Percentiles rank a stretch among this genome's conserved stretches.
phyloP scores from a whole-genome alignment of 495 filamentous ascomycete species.

The Neurospora discreta region DNA sequence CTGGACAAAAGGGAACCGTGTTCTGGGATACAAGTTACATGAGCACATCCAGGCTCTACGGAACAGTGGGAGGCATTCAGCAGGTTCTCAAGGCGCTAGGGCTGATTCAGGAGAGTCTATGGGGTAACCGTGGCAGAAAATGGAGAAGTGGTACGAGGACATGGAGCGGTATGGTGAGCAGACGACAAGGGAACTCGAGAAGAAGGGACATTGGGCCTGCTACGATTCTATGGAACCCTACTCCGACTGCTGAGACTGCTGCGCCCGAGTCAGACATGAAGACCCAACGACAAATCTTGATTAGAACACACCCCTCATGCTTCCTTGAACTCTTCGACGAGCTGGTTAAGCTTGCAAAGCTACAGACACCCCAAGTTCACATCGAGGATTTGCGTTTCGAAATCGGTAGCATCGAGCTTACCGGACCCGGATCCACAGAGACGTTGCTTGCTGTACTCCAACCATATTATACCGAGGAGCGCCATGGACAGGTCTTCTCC shows the following conservation, averaged over 20 bases:
- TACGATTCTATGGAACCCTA: constrained; percentile 57
- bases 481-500: constrained; percentile 47
- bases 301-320: constrained; percentile 78
- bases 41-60: constrained; percentile 72
- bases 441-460: constrained; percentile 61
- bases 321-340: constrained; percentile 79
- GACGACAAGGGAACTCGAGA: constrained; percentile 41
- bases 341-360: constrained; percentile 56
- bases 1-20: constrained; percentile 42
- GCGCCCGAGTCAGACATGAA: constrained; percentile 15
- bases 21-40: constrained; percentile 97
- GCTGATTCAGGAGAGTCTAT: constrained; percentile 45
- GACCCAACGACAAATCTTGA: constrained; percentile 47
- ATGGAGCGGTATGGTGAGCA: constrained; percentile 55
- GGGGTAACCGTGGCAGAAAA: constrained; percentile 52
- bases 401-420: constrained; percentile 85
- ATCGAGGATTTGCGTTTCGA: constrained; percentile 90
- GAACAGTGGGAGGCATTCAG: constrained; percentile 48
- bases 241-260: constrained; percentile 6
- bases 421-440: constrained; percentile 75
- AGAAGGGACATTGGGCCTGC: constrained; percentile 62
- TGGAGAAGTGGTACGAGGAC: constrained; percentile 65
- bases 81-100: constrained; percentile 54
- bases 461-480: constrained; percentile 36
- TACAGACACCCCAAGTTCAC: constrained; percentile 58